phyloP scores from a whole-genome alignment of 371 early-diverging fungal genomes.

The Phascolomyces articulosus region DNA sequence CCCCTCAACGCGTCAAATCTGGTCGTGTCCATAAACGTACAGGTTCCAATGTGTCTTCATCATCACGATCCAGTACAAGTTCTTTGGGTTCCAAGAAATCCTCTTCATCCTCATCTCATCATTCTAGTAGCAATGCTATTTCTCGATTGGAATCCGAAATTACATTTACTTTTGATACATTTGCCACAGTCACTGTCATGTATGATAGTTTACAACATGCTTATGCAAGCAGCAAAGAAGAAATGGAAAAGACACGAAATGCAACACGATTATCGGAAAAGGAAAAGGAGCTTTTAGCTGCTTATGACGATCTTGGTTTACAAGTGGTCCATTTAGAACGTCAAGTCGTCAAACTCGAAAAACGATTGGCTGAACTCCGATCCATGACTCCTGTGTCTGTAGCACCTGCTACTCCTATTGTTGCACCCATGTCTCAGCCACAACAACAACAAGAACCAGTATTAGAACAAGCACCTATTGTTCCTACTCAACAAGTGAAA shows the following conservation, averaged over 20 bases:
- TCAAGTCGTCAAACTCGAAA: conserved; percentile 35
- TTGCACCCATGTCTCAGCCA: neutral
- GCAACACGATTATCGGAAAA: conserved; percentile 32
- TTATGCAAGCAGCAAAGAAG: conserved; percentile 28
- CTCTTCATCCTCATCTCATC: neutral
- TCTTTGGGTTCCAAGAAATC: too few relatives aligned
- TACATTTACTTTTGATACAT: conserved; percentile 36
- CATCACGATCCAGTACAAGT: too few relatives aligned
- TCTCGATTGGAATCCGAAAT: conserved; percentile 29
- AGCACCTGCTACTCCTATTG: neutral
- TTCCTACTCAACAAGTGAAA: neutral
- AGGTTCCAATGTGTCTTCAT: conserved; percentile 5
- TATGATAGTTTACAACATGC: conserved; percentile 38
- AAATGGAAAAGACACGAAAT: conserved; percentile 23
- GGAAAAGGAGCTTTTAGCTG: conserved; percentile 47
- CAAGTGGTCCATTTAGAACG: conserved; percentile 47
- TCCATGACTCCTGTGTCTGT: conserved; percentile 1
- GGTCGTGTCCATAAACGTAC: conserved; percentile 14
- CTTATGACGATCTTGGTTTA: conserved; percentile 46
- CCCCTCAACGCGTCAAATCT: conserved; percentile 9
- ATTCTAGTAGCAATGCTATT: neutral
- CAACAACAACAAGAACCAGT: neutral
- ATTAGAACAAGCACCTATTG: neutral
- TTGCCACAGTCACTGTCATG: conserved; percentile 41
- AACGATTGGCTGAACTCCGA: conserved; percentile 23